These are phyloP conservation scores for Leccinum griseonigrum DNA, from an alignment of 1,284 basidiomycete species.

Conservation along the genomic window DNA sequence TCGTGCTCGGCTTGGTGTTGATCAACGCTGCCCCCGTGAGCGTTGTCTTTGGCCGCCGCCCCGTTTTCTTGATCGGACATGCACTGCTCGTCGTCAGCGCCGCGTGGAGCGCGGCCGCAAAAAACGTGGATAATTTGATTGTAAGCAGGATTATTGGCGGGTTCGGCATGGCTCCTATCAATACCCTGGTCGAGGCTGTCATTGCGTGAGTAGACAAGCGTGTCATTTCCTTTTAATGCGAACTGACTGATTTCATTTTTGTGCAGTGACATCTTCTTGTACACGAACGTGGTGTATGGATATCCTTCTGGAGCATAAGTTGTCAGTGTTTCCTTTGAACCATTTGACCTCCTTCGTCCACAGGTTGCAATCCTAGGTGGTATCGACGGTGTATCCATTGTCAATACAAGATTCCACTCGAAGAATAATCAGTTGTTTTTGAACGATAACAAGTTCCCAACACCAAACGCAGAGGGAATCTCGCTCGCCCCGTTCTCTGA, in stretches of 20 bases:
- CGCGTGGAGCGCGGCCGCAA: background rate
- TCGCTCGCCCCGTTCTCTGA: background rate
- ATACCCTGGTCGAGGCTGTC: background rate
- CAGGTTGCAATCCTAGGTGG: background rate
- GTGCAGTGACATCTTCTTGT: background rate
- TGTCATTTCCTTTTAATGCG: background rate
- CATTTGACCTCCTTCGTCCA: background rate
- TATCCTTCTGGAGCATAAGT: background rate
- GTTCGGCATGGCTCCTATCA: background rate
- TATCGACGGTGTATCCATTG: conserved; percentile 1
- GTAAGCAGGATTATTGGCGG: background rate
- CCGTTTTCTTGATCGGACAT: background rate
- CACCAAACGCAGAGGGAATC: background rate
- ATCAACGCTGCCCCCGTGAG: background rate
- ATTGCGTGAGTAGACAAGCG: background rate
- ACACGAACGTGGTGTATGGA: conserved; percentile 1
- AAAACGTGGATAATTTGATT: background rate
- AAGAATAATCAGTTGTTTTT: background rate
- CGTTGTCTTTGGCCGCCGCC: background rate
- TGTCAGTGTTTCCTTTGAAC: background rate
- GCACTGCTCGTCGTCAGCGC: background rate
- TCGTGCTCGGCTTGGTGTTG: background rate
- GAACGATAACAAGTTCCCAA: background rate
- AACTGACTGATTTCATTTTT: background rate
- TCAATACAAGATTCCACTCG: background rate